Evolutionary conservation across 1,284 basidiomycete genomes (phyloP), one percentile per base, ranked within the genome.

Genomic region (Flammula alnicola): DNA sequence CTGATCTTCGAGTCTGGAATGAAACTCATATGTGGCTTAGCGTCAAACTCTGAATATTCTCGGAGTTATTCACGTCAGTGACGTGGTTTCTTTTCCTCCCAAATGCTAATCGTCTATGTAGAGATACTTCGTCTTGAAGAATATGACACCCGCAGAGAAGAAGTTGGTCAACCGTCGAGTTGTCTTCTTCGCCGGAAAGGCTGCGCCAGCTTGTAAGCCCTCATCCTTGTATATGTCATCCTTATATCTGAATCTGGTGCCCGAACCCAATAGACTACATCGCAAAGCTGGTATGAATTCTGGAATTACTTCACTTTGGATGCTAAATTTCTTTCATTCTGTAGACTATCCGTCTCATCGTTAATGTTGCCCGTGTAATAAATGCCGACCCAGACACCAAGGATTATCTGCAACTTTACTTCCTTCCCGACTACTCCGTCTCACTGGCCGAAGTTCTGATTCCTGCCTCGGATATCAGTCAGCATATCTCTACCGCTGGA

Each of bases 401-500:
- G 60, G 75, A 93, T 54, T 82, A 88, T 56, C 83, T 96, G 55
- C 84, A 83, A 45, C 77, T 95, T 51, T 89, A 86, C 72, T 95
- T 95, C 84, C 78, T 91, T 19, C 88, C 88, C 0, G 93, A 95
- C 67, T 95, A 95, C 71, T 88, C 86, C 5, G 88, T 95, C 37
- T 93, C 92, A 11, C 75, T 95, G 44, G 93, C 93, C 2, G 94
- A 97, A 68, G 76, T 96, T 32, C 77, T 97, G 60, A 93, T 95
- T 55, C 95, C 94, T 12, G 91, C 95, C 5, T 88, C 88, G 14
- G 93, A 96, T 65, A 89, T 96, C 71, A 88, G 84, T 54, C 91
- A 95, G 64, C 95, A 96, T 69, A 96, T 97, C 69, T 93, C 88
- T 26, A 96, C 94, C 7, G 94, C 93, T 1, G 94, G 95, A 42